phyloP scores from a whole-genome alignment of 352 stramenopile species.

The Sclerospora graminicola region DNA sequence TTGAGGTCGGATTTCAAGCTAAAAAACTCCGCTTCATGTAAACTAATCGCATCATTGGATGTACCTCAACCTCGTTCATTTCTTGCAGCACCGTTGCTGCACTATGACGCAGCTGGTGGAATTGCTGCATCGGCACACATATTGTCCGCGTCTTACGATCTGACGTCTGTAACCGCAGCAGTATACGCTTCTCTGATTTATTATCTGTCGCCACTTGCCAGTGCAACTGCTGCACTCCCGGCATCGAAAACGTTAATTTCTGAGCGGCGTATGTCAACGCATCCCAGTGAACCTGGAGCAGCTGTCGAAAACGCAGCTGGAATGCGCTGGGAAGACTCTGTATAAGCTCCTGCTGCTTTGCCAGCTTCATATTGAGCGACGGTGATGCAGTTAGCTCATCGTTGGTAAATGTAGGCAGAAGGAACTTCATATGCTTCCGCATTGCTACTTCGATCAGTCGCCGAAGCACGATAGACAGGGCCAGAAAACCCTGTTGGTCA shows the following conservation, averaged over 20 bases:
- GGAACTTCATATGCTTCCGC: conserved; percentile 41
- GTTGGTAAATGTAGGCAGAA: conserved; percentile 16
- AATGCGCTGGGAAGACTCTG: conserved; percentile 37
- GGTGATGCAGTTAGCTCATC: conserved; percentile 2
- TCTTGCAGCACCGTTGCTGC: conserved; percentile 63
- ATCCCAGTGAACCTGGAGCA: conserved; percentile 27
- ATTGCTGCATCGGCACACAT: conserved; percentile 45
- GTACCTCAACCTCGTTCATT: conserved; percentile 56
- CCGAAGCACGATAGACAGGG: conserved; percentile 25
- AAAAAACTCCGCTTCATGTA: conserved; percentile 37
- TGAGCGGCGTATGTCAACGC: conserved; percentile 6
- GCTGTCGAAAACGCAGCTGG: conserved; percentile 26
- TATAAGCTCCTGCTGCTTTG: conserved; percentile 22
- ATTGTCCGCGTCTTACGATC: conserved; percentile 34
- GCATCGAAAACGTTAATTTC: conserved; percentile 18
- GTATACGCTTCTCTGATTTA: conserved; percentile 8
- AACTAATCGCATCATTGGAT: conserved; percentile 70
- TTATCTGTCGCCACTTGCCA: conserved; percentile 15
- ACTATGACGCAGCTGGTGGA: conserved; percentile 71
- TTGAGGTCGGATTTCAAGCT: neutral
- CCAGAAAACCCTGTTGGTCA: conserved; percentile 31
- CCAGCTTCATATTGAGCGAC: conserved; percentile 17
- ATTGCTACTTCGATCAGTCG: conserved; percentile 33
- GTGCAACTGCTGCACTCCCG: conserved; percentile 26
- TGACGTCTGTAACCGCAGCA: conserved; percentile 45